Conservation (phyloP, 805 yeast species). For the Blastobotrys chiropterorum region DNA sequence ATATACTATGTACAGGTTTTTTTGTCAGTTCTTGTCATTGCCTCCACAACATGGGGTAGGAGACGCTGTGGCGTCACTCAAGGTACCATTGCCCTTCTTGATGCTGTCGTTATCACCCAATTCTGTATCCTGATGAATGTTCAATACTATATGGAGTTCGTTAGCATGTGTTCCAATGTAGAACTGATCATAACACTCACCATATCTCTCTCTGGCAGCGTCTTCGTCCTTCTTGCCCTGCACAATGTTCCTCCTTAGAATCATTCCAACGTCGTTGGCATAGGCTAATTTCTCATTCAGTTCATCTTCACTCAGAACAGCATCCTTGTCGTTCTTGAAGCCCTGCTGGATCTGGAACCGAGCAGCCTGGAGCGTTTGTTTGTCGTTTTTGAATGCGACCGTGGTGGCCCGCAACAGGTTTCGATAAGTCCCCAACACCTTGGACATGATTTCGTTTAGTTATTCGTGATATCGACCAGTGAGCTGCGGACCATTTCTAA, state of each 20-base stretch:
- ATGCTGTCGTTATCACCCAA: conserved; percentile 84
- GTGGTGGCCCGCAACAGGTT: conserved; percentile 27
- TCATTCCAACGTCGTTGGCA: conserved; percentile 63
- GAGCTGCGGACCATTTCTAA: not conserved
- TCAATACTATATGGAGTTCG: conserved; percentile 36
- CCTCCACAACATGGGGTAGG: not conserved
- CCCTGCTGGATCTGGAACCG: conserved; percentile 18
- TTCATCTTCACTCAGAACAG: conserved; percentile 37
- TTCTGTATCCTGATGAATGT: conserved; percentile 77
- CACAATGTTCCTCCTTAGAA: conserved; percentile 71
- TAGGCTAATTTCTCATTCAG: conserved; percentile 46
- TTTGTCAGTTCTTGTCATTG: not conserved
- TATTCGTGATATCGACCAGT: conserved; percentile 1
- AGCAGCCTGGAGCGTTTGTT: conserved; percentile 12
- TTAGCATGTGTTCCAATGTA: not conserved
- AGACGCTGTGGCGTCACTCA: not conserved
- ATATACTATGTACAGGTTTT: too few species aligned
- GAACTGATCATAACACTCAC: conserved; percentile 15
- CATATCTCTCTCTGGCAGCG: conserved; percentile 19
- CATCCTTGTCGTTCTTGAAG: conserved; percentile 21
- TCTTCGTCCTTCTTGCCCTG: conserved; percentile 52
- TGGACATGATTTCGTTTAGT: conserved; percentile 9
- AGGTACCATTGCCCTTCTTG: conserved; percentile 34
- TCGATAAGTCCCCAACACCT: conserved; percentile 24
- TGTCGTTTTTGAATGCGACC: conserved; percentile 28